phyloP scores from a whole-genome alignment of 768 basidiomycete species.

The Tephrocybe sp. region DNA sequence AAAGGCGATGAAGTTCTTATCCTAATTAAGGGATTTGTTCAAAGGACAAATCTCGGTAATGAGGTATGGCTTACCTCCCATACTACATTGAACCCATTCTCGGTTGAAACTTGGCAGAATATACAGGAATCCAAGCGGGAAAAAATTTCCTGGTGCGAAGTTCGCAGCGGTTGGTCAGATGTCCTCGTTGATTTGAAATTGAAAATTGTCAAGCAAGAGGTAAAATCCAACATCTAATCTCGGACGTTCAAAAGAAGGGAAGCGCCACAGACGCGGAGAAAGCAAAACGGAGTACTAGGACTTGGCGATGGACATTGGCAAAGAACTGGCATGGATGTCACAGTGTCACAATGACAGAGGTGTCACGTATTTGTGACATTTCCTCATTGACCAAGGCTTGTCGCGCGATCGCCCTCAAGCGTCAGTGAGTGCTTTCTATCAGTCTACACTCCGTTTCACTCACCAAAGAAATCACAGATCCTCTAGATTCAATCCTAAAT shows the following conservation, averaged over 20 bases:
- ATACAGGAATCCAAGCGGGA: constrained; percentile 23
- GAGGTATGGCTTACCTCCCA: too few relatives aligned
- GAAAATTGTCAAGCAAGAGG: constrained; percentile 8
- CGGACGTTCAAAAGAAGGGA: not conserved
- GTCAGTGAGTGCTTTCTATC: too few relatives aligned
- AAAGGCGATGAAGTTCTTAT: constrained; percentile 49
- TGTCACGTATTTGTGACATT: too few relatives aligned
- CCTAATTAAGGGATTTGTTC: constrained; percentile 33
- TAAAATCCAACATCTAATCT: constrained; percentile 8
- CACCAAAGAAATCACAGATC: too few relatives aligned
- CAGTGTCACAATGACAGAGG: too few relatives aligned
- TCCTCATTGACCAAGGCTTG: not conserved
- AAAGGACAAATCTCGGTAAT: too few relatives aligned
- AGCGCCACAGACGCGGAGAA: not conserved
- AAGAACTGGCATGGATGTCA: too few relatives aligned
- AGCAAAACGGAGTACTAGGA: too few relatives aligned
- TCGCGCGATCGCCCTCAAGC: not conserved
- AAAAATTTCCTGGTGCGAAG: not conserved
- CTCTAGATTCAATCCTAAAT: too few relatives aligned
- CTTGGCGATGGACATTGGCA: too few relatives aligned
- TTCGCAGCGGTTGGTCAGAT: not conserved
- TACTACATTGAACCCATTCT: constrained; percentile 44
- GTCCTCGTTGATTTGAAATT: constrained; percentile 6
- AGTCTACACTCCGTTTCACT: too few relatives aligned
- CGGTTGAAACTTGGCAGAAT: constrained; percentile 43